These are phyloP conservation scores for Avena insularis DNA, from an alignment of 176 grass and related monocot genomes.

Conservation along the genomic window DNA sequence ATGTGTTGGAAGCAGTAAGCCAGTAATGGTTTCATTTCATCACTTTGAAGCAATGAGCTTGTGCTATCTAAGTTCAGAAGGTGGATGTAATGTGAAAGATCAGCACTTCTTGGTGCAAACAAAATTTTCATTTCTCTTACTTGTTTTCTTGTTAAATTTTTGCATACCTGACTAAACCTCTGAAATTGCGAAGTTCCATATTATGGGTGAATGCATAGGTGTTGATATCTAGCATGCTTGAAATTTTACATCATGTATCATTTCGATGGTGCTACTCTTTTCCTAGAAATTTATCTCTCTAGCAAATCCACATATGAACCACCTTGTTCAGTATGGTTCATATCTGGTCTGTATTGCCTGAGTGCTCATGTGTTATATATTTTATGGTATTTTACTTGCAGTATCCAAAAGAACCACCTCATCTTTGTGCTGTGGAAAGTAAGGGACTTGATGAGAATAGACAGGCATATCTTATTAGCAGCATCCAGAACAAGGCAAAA, in stretches of 20 bases:
- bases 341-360: not conserved
- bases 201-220: not conserved
- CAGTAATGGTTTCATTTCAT: not conserved
- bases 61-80: slow-evolving; percentile 25
- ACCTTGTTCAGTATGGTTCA: slow-evolving; percentile 13
- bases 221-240: slow-evolving; percentile 19
- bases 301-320: not conserved
- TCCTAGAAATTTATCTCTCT: not conserved
- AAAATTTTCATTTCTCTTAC: not conserved
- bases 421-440: slow-evolving; percentile 72
- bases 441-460: slow-evolving; percentile 90
- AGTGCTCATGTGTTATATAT: slow-evolving; percentile 3
- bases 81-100: not conserved
- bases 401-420: slow-evolving; percentile 83
- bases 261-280: slow-evolving; percentile 25
- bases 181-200: slow-evolving; percentile 6
- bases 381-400: slow-evolving; percentile 49
- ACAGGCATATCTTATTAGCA: slow-evolving; percentile 61
- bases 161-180: not conserved
- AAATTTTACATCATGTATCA: slow-evolving; percentile 14
- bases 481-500: slow-evolving; percentile 70
- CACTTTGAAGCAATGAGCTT: not conserved
- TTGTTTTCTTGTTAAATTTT: slow-evolving; percentile 18
- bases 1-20: not conserved
- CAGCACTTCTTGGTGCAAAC: slow-evolving; percentile 7